A percentile compares a stretch with the other conserved stretches of the same genome.
phyloP scores from a whole-genome alignment of 2,329 filamentous ascomycete species.

The Hymenoscyphus salicellus region DNA sequence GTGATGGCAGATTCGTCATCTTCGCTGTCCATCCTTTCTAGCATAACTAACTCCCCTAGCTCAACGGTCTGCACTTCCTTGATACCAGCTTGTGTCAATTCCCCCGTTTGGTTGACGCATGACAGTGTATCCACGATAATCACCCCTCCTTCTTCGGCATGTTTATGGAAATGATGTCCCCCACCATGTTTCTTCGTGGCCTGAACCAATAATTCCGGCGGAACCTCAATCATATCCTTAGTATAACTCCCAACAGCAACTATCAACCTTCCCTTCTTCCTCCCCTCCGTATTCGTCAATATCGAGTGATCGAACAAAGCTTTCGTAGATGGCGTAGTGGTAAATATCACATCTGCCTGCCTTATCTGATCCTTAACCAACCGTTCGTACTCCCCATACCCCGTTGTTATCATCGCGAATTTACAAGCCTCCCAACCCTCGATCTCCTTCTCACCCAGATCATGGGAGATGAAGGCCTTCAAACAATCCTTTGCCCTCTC shows the following conservation, averaged over 20 bases:
- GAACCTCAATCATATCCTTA: constrained; percentile 77
- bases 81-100: constrained; percentile 76
- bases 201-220: constrained; percentile 69
- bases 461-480: constrained; percentile 46
- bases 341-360: constrained; percentile 78
- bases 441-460: constrained; percentile 44
- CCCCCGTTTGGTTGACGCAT: constrained; percentile 78
- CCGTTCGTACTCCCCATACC: constrained; percentile 65
- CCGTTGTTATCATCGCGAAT: constrained; percentile 66
- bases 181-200: constrained; percentile 53
- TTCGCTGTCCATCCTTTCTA: constrained; percentile 39
- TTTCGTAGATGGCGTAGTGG: constrained; percentile 73
- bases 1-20: constrained; percentile 6
- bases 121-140: constrained; percentile 75
- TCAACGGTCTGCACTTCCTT: constrained; percentile 76
- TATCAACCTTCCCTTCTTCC: constrained; percentile 68
- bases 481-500: constrained; percentile 53
- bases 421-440: constrained; percentile 65
- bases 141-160: constrained; percentile 60
- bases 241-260: constrained; percentile 69
- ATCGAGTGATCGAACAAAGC: constrained; percentile 73
- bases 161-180: constrained; percentile 63
- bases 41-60: constrained; percentile 74
- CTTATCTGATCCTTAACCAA: constrained; percentile 69
- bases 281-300: constrained; percentile 68